Conservation (phyloP, 371 early-diverging fungal species). For the Nematocida minor region DNA sequence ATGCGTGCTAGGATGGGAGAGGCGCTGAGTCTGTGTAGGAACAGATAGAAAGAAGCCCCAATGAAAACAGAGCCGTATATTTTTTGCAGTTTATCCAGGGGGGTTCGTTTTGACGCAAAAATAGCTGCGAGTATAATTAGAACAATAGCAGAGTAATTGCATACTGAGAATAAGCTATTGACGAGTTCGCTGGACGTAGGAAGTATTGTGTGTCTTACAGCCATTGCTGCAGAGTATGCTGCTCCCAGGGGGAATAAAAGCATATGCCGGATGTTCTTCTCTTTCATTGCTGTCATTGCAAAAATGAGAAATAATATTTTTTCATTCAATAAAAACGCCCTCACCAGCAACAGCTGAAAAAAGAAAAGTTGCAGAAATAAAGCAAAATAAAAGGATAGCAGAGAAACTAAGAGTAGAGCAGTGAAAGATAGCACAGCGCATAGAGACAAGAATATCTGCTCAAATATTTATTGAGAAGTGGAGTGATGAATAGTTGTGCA, state of each 20-base stretch:
- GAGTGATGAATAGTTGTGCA: too few relatives aligned
- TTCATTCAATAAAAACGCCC: too few relatives aligned
- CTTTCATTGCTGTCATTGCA: background rate
- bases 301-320: constrained; percentile 33
- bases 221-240: background rate
- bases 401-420: too few relatives aligned
- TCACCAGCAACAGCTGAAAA: too few relatives aligned
- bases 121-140: background rate
- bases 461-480: too few relatives aligned
- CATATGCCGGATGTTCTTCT: constrained; percentile 6
- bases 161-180: background rate
- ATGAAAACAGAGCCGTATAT: background rate
- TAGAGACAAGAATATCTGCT: too few relatives aligned
- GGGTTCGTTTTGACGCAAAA: background rate
- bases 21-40: background rate
- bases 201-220: background rate
- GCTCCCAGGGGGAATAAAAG: constrained; percentile 15
- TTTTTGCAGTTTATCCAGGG: background rate
- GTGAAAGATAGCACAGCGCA: too few relatives aligned
- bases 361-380: too few relatives aligned
- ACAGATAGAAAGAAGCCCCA: background rate
- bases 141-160: background rate
- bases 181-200: background rate
- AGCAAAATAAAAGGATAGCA: too few relatives aligned
- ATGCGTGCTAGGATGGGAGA: background rate